Percentiles rank a stretch among this genome's conserved stretches.
Conservation (phyloP, 2,329 filamentous ascomycete genomes). For the Fusarium oxysporum region DNA sequence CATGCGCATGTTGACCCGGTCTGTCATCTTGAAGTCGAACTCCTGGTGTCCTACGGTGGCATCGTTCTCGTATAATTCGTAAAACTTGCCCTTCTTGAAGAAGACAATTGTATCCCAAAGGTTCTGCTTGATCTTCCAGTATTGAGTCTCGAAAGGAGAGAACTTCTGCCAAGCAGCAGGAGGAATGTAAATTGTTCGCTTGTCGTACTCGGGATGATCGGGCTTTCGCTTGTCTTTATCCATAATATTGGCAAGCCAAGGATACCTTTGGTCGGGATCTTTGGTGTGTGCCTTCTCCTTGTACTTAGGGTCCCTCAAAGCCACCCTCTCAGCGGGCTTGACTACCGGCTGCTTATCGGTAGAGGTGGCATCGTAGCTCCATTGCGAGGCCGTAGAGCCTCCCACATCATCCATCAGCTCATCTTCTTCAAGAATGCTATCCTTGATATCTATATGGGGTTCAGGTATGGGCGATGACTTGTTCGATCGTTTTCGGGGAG, state of each 20-base stretch:
- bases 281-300: constrained; percentile 80
- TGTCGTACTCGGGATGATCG: constrained; percentile 89
- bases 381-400: constrained; percentile 82
- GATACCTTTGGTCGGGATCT: constrained; percentile 87
- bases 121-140: constrained; percentile 99
- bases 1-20: constrained; percentile 99
- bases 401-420: constrained; percentile 67
- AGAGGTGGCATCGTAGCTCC: constrained; percentile 72
- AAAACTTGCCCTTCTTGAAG: constrained; percentile 99
- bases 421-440: constrained; percentile 65
- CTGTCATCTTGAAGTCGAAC: constrained; percentile 97
- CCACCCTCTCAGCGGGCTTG: constrained; percentile 47
- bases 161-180: constrained; percentile 83
- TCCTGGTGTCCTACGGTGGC: constrained; percentile 95
- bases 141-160: constrained; percentile 96
- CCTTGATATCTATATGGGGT: constrained; percentile 44
- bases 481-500: constrained; percentile 72
- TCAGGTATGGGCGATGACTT: constrained; percentile 55
- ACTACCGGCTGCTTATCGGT: constrained; percentile 52
- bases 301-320: constrained; percentile 48
- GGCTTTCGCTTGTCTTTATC: constrained; percentile 86
- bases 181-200: constrained; percentile 90
- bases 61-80: constrained; percentile 97
- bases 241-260: constrained; percentile 87
- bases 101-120: constrained; percentile 98